Conservation (phyloP, 495 filamentous ascomycete species). For the Lepraria neglecta region DNA sequence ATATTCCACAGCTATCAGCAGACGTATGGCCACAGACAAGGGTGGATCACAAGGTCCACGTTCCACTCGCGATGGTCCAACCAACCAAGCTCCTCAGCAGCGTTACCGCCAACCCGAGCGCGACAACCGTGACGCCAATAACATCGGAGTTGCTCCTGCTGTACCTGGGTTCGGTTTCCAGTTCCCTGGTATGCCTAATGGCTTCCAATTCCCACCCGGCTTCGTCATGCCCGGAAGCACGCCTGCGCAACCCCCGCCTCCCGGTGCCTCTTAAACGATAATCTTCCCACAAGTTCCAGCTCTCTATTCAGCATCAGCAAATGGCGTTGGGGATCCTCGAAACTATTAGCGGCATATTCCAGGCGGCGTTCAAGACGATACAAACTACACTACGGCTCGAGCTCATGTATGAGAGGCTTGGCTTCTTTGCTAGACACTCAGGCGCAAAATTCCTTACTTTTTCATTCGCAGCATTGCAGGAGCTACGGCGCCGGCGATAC, state of each 20-base stretch:
- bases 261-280: constrained; percentile 29
- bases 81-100: constrained; percentile 33
- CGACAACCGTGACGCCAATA: constrained; percentile 41
- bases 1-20: constrained; percentile 58
- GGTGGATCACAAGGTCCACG: constrained; percentile 67
- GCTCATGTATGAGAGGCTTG: neutral
- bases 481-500: neutral
- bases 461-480: neutral
- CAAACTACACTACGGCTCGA: neutral
- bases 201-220: constrained; percentile 64
- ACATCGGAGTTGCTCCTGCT: constrained; percentile 52
- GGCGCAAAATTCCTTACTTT: too few relatives aligned
- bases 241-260: constrained; percentile 41
- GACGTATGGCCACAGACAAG: constrained; percentile 73
- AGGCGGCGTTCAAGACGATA: constrained; percentile 3
- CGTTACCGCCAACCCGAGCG: constrained; percentile 40
- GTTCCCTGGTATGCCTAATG: constrained; percentile 52
- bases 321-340: neutral
- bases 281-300: neutral
- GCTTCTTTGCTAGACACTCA: neutral
- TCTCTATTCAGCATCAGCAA: constrained; percentile 4
- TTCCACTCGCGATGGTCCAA: constrained; percentile 51
- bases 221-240: constrained; percentile 50
- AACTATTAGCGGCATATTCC: constrained; percentile 7
- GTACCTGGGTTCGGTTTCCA: constrained; percentile 66